These are phyloP conservation scores for Debaryomyces subglobosus DNA, from an alignment of 1,139 yeast genomes.

Conservation along the genomic window DNA sequence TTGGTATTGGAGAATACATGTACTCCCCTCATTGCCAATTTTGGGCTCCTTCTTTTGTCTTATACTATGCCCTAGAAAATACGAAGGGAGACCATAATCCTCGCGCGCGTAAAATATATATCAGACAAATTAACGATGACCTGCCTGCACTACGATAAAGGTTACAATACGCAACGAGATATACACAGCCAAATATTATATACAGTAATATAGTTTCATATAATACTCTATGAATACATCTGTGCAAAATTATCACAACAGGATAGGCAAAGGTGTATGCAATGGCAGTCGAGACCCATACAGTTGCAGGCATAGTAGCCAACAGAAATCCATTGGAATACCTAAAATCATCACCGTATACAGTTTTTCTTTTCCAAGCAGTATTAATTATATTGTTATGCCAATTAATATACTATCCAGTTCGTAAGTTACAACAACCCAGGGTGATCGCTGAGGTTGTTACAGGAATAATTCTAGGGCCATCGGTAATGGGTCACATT, in stretches of 20 bases:
- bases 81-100: background rate
- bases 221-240: background rate
- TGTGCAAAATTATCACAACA: too few relatives aligned
- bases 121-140: background rate
- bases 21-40: background rate
- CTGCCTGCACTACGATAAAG: background rate
- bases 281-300: slow-evolving; percentile 29
- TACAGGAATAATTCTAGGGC: slow-evolving; percentile 73
- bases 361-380: slow-evolving; percentile 63
- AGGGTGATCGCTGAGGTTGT: slow-evolving; percentile 78
- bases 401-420: slow-evolving; percentile 59
- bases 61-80: background rate
- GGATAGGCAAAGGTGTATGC: background rate
- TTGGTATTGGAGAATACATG: background rate
- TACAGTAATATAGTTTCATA: background rate
- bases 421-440: slow-evolving; percentile 67
- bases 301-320: slow-evolving; percentile 71
- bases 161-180: background rate
- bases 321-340: slow-evolving; percentile 66
- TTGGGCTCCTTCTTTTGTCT: background rate
- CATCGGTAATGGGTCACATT: slow-evolving; percentile 68
- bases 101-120: background rate
- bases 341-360: slow-evolving; percentile 56
- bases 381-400: slow-evolving; percentile 57
- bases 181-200: too few relatives aligned